phyloP scores from a whole-genome alignment of 2,329 filamentous ascomycete genomes.

The Talaromyces albobiverticillius region DNA sequence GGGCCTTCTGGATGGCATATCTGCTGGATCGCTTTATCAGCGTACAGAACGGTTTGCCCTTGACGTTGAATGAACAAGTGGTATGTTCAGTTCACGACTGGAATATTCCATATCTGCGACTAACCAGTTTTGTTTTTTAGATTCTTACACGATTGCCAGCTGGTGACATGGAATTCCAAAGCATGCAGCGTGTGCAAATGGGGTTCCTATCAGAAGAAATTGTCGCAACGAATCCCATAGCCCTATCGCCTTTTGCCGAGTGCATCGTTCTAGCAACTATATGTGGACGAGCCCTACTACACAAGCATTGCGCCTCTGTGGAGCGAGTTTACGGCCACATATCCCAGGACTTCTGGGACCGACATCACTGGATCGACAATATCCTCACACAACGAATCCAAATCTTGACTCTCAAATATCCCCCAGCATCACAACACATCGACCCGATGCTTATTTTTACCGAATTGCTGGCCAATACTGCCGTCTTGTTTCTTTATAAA shows the following conservation, averaged over 20 bases:
- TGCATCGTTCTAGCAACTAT: conserved; percentile 30
- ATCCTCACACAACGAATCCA: conserved; percentile 11
- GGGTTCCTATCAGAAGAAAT: conserved; percentile 31
- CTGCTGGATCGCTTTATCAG: conserved; percentile 36
- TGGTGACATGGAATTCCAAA: conserved; percentile 34
- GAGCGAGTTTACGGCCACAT: conserved; percentile 12
- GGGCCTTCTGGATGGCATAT: conserved; percentile 43
- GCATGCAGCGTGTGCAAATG: conserved; percentile 22
- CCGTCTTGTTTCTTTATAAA: conserved; percentile 17
- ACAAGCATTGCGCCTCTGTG: conserved; percentile 6
- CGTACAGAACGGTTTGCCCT: conserved; percentile 28
- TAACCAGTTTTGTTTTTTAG: not conserved
- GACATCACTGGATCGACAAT: conserved; percentile 16
- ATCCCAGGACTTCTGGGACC: conserved; percentile 16
- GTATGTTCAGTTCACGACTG: not conserved
- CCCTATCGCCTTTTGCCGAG: conserved; percentile 29
- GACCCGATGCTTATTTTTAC: conserved; percentile 19
- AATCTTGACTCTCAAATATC: conserved; percentile 13
- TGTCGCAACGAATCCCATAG: conserved; percentile 14
- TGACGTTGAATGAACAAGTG: conserved; percentile 33
- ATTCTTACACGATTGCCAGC: conserved; percentile 33
- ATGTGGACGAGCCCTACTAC: conserved; percentile 10
- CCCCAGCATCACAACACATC: not conserved
- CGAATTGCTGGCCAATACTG: conserved; percentile 13
- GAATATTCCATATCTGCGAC: not conserved